Evolutionary conservation across 1,139 yeast genomes (phyloP), one percentile per base, ranked within the genome.

Genomic region (Arxiozyma slooffiae): DNA sequence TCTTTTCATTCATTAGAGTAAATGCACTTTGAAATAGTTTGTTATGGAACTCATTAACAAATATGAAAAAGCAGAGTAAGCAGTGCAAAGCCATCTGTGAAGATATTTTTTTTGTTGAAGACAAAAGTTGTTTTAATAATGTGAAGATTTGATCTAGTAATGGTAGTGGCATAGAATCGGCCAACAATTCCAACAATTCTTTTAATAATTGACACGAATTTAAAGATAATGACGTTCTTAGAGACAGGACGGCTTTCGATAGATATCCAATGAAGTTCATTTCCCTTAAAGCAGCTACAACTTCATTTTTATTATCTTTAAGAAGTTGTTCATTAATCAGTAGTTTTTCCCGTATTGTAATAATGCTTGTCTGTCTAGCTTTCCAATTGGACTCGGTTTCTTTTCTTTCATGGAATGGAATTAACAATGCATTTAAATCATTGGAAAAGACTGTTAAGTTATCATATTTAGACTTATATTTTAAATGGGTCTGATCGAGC

Each of bases 381-480:
- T 74, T 70, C 99, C 99, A 92, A 62, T 92, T 92, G 54, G 75
- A 76, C 62, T 94, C 98, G 0, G 95, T 84, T 66, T 94, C 98
- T 60, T 83, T 88, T 1, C 82, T 83, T 5, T 54, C 52, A n/a
- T 75, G 76, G 61, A 92, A 87, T 5, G 74, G 70, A 0, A 68
- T 53, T 16, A 67, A 48, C 60, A 77, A 58, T 4, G 61, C 57
- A 34, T 71, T 75, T 22, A 78, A 55, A 38, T 72, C 71, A 22
- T 63, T 62, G 17, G 61, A 55, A 18, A 79, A 56, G 4, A 67
- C 70, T 3, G 67, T 69, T 2, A 68, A 63, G 1, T 72, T 63
- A 8, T 57, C 41, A 65, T 61, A 43, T 67, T 63, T 9, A 16
- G 45, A 41, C 11, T 40, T 42, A 14, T 37, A 22, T 37, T 49